Percentiles rank a stretch among this genome's conserved stretches.
phyloP scores from a whole-genome alignment of 208 protist species.

The Crithidia sp. region DNA sequence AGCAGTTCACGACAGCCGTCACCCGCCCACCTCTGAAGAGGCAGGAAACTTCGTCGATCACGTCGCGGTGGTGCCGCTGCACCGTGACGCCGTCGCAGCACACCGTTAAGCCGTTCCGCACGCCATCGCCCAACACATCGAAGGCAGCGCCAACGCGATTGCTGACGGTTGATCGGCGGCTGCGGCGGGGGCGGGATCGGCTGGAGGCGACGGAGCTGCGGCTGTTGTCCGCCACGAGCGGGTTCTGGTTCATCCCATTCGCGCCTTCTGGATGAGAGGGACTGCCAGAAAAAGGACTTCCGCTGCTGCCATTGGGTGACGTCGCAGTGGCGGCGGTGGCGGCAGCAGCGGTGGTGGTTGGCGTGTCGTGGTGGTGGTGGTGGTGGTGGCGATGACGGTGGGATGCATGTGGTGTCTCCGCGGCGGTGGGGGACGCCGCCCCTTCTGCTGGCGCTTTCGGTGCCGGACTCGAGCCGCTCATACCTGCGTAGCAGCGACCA shows the following conservation, averaged over 20 bases:
- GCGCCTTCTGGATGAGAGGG: no score
- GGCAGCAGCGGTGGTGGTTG: neutral
- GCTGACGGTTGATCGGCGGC: neutral
- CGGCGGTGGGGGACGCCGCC: neutral
- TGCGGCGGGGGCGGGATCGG: slow-evolving; percentile 10
- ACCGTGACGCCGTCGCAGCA: slow-evolving; percentile 55
- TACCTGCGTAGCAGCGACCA: neutral
- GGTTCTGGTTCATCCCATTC: neutral
- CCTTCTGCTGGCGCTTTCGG: neutral
- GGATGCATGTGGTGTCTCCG: neutral
- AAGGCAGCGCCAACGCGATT: slow-evolving; percentile 8
- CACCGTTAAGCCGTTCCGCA: slow-evolving; percentile 25
- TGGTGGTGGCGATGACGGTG: slow-evolving; percentile 11
- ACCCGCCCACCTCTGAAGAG: slow-evolving; percentile 58
- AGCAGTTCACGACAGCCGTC: slow-evolving; percentile 69
- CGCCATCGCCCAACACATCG: slow-evolving; percentile 6
- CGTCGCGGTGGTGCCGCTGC: slow-evolving; percentile 23
- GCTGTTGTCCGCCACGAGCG: neutral
- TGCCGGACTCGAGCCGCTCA: neutral
- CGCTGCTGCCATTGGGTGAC: no score
- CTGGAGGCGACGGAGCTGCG: slow-evolving; percentile 5
- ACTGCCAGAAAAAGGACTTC: no score
- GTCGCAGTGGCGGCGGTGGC: neutral
- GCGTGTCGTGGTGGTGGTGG: neutral
- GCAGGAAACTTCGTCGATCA: slow-evolving; percentile 48